phyloP scores from a whole-genome alignment of 176 grass and related monocot genomes.

The maize (Zea mays) region DNA sequence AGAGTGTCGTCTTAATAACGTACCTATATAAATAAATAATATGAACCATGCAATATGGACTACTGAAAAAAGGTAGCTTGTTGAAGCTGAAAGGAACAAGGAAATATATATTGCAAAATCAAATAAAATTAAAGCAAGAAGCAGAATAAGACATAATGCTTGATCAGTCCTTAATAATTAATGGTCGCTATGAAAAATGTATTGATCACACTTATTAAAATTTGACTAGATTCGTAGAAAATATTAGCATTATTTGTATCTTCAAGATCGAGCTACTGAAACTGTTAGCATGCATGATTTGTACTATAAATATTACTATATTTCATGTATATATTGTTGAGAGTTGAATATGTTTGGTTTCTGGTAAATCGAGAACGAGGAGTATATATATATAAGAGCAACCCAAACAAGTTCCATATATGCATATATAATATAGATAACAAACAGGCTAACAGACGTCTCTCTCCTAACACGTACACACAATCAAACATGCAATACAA shows the following conservation, averaged over 20 bases:
- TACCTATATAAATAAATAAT: background rate
- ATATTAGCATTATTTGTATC: too few species aligned
- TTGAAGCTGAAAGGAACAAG: conserved; percentile 6
- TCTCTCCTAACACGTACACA: conserved; percentile 7
- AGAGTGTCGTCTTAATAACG: too few species aligned
- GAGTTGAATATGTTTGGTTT: too few species aligned
- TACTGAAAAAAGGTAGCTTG: background rate
- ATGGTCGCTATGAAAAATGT: too few species aligned
- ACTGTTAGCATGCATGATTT: too few species aligned
- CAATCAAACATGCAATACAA: background rate
- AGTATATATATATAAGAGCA: conserved; percentile 3
- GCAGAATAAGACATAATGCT: background rate
- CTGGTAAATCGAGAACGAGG: too few species aligned
- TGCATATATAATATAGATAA: background rate
- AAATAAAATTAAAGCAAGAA: background rate
- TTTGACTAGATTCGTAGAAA: too few species aligned
- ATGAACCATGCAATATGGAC: conserved; percentile 29
- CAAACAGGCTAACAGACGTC: conserved; percentile 1
- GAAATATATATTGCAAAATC: conserved; percentile 7
- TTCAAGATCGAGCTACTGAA: too few species aligned
- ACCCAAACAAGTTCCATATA: background rate
- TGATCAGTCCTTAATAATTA: too few species aligned
- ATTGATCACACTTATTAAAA: too few species aligned
- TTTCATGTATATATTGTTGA: too few species aligned
- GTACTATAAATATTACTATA: too few species aligned